phyloP scores from a whole-genome alignment of 2,329 filamentous ascomycete genomes.

The Xylariaceae sp. region DNA sequence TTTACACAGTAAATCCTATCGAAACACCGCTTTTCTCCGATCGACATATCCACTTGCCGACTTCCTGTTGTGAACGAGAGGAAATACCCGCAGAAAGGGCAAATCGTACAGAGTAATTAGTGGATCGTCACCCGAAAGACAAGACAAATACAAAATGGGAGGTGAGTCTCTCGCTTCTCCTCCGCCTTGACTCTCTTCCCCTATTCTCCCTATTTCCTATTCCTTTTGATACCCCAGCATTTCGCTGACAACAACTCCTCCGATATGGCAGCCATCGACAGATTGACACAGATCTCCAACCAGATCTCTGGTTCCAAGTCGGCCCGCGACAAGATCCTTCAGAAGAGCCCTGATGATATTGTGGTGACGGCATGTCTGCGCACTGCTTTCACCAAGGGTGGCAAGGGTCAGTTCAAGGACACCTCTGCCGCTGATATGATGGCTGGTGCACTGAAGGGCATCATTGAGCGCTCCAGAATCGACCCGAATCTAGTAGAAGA shows the following conservation, averaged over 20 bases:
- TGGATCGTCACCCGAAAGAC: conserved; percentile 4
- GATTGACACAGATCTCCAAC: conserved; percentile 59
- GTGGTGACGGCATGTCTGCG: conserved; percentile 92
- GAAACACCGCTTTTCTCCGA: neutral
- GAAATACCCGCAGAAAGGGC: conserved; percentile 7
- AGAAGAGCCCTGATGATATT: conserved; percentile 70
- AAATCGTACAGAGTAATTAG: conserved; percentile 8
- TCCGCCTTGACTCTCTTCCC: neutral
- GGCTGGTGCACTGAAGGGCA: conserved; percentile 74
- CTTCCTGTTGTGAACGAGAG: too few species aligned
- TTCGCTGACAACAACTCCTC: conserved; percentile 5
- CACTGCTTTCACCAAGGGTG: conserved; percentile 87
- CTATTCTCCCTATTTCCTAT: conserved; percentile 5
- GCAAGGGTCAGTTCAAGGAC: conserved; percentile 94
- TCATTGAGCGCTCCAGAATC: conserved; percentile 83
- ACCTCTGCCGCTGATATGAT: conserved; percentile 84
- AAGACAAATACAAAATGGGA: conserved; percentile 27
- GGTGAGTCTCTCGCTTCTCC: conserved; percentile 18
- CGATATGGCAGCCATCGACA: conserved; percentile 47
- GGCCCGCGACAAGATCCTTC: conserved; percentile 54
- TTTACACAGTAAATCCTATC: neutral
- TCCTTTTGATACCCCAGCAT: neutral
- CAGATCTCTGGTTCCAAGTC: conserved; percentile 52
- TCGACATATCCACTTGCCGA: too few species aligned
- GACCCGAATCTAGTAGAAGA: conserved; percentile 88